A percentile compares a stretch with the other conserved stretches of the same genome.
Conservation (phyloP, 2,329 filamentous ascomycete genomes). For the Paramyrothecium sp. region DNA sequence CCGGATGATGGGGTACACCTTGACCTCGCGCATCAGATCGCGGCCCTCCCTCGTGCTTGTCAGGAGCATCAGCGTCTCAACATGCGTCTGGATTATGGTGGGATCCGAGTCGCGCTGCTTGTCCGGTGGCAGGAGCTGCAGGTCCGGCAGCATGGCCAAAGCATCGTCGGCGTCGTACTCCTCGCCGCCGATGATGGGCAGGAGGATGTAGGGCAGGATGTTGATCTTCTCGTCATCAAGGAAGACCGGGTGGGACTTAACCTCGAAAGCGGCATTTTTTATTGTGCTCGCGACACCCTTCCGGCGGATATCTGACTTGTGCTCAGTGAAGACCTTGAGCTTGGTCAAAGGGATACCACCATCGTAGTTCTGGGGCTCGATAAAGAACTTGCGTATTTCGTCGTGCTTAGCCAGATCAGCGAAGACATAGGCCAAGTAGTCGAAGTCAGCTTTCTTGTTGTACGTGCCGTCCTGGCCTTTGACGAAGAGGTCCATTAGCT, state of each 20-base stretch:
- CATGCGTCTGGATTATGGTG: conserved; percentile 78
- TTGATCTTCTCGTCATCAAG: conserved; percentile 72
- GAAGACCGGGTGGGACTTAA: conserved; percentile 69
- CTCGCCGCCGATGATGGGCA: conserved; percentile 85
- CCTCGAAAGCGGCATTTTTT: conserved; percentile 89
- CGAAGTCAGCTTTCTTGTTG: conserved; percentile 82
- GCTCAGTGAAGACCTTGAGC: conserved; percentile 91
- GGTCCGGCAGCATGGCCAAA: conserved; percentile 81
- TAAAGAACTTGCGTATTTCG: conserved; percentile 73
- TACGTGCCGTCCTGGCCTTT: conserved; percentile 80
- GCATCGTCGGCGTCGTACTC: conserved; percentile 87
- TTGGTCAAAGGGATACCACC: conserved; percentile 86
- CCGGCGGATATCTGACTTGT: conserved; percentile 76
- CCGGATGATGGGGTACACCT: conserved; percentile 85
- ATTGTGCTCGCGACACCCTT: conserved; percentile 96
- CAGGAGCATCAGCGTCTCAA: conserved; percentile 84
- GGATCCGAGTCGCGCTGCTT: conserved; percentile 80
- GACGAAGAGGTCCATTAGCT: conserved; percentile 93
- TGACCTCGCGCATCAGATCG: conserved; percentile 70
- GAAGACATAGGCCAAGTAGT: conserved; percentile 93
- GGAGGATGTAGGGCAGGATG: conserved; percentile 81
- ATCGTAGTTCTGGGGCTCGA: conserved; percentile 73
- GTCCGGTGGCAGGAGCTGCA: conserved; percentile 85
- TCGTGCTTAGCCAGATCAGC: conserved; percentile 86
- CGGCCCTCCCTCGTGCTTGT: conserved; percentile 76